Base-by-base conservation (phyloP, 441 rosid genomes). In the Erysimum cheiri region DNA sequence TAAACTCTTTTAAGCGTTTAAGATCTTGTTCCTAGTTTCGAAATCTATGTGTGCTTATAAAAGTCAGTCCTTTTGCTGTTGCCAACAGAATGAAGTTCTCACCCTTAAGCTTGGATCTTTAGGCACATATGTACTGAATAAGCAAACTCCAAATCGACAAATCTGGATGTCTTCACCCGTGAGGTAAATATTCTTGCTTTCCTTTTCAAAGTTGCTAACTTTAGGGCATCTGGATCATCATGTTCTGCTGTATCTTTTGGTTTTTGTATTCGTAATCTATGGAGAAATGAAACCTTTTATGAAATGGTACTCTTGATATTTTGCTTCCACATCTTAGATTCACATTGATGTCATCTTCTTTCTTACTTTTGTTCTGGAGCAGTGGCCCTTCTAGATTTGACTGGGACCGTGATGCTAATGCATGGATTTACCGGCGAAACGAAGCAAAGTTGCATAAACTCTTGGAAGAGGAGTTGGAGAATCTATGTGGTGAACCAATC, bases 371-470 rank as follows among this genome's bases (percentile, higher is more conserved):
- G 43, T 47, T 74, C 73, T 50, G 24, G 29, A 59, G 80, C 83
- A 92, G 96, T 40, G 98, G 98, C 49, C 98, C 98, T 17, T 84
- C 95, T 22, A 83, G 93, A 64, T 90, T 87, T 55, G 96, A 92
- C 72, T 92, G 98, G 98, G 96, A 92, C 71, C 77, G 3, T 56
- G 78, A 75, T 55, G 80, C 85, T 43, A 70, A 83, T 67, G 84
- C 84, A 15, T 90, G 96, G 96, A 72, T 92, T 36, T 92, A 92
- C 48, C 78, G 91, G 58, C 71, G 98, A 53, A 90, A 86, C 0
- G 84, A 80, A 78, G 92, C 89, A 37, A 85, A 82, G 62, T 77
- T 90, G 67, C 72, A 83, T 36, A 58, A 77, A 65, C 80, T 90
- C 29, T 74, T 93, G 72, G 96, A 89, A 80, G 81, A 67, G 33